A percentile compares a stretch with the other conserved stretches of the same genome.
phyloP scores from a whole-genome alignment of 148 eudicot genomes.

The Fagopyrum esculentum region DNA sequence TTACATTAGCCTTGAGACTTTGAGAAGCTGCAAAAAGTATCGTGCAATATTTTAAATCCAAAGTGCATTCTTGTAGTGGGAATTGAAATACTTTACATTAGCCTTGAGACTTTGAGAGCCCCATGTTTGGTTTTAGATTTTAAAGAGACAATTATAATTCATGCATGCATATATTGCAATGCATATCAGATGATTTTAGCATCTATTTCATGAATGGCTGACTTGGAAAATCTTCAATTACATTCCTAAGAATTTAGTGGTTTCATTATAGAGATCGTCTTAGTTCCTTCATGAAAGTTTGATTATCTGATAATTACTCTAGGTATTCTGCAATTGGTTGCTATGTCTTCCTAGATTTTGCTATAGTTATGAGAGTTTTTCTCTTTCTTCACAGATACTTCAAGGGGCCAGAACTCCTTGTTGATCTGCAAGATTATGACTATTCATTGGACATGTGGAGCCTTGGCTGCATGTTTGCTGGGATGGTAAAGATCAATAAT shows the following conservation, averaged over 20 bases:
- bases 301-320: not conserved
- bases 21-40: no score
- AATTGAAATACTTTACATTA: not conserved
- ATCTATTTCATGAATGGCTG: not conserved
- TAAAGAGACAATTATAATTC: not conserved
- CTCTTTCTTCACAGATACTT: slow-evolving; percentile 43
- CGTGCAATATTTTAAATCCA: not conserved
- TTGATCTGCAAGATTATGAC: slow-evolving; percentile 86
- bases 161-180: not conserved
- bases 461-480: slow-evolving; percentile 91
- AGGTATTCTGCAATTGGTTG: not conserved
- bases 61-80: not conserved
- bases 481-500: slow-evolving; percentile 49
- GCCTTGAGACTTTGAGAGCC: not conserved
- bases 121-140: not conserved
- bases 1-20: no score
- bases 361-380: not conserved
- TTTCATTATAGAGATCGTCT: not conserved
- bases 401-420: slow-evolving; percentile 89
- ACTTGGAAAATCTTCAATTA: not conserved
- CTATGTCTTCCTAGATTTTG: not conserved
- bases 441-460: slow-evolving; percentile 92
- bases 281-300: not conserved
- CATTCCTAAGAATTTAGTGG: not conserved
- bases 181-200: not conserved